phyloP scores from a whole-genome alignment of 495 filamentous ascomycete species.

The Talaromyces adpressus region DNA sequence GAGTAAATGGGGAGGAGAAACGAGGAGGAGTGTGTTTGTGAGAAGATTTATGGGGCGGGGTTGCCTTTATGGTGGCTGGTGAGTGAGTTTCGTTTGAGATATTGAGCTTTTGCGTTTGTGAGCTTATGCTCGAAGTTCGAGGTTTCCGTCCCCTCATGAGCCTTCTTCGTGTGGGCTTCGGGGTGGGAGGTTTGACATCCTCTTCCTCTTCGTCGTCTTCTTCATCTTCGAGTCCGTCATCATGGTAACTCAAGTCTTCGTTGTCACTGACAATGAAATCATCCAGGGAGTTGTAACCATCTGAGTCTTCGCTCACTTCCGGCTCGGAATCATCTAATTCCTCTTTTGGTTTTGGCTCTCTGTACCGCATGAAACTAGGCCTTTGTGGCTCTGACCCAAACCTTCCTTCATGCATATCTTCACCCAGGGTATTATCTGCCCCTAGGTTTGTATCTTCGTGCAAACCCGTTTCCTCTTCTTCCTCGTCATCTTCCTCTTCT shows the following conservation, averaged over 20 bases:
- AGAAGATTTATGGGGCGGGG: not conserved
- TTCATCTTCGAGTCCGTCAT: conserved; percentile 25
- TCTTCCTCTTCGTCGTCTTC: conserved; percentile 16
- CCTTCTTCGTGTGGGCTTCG: conserved; percentile 18
- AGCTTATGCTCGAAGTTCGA: conserved; percentile 14
- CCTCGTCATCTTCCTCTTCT: conserved; percentile 6
- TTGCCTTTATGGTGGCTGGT: not conserved
- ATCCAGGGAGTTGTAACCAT: conserved; percentile 32
- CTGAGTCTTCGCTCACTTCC: conserved; percentile 14
- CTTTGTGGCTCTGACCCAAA: conserved; percentile 6
- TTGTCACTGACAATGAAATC: conserved; percentile 43
- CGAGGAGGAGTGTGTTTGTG: not conserved
- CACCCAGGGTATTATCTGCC: not conserved
- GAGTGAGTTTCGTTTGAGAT: conserved; percentile 16
- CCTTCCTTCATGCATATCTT: not conserved
- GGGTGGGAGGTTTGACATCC: conserved; percentile 14
- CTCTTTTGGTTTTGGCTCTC: not conserved
- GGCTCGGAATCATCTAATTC: conserved; percentile 6
- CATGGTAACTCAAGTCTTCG: conserved; percentile 34
- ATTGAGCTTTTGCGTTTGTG: conserved; percentile 13
- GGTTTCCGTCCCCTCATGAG: conserved; percentile 28
- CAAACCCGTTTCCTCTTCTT: conserved; percentile 6
- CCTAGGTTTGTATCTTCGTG: not conserved
- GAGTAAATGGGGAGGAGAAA: not conserved
- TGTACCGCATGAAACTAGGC: not conserved